Evolutionary conservation across 2,329 filamentous ascomycete genomes (phyloP).

Genomic region (Penicillium sumatraense): DNA sequence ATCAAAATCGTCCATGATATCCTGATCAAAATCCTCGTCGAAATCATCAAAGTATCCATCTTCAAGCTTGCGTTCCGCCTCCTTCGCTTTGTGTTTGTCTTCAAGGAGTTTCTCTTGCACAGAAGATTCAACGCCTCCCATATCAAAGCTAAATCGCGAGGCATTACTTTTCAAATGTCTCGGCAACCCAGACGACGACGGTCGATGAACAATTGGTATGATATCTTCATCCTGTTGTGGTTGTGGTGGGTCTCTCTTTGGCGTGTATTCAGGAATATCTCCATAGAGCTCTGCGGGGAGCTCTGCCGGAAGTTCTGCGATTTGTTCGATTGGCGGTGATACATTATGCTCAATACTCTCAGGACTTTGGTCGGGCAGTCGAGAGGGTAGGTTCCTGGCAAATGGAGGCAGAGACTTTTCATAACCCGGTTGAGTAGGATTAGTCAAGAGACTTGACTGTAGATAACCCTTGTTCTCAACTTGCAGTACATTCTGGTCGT

Average conservation of each 20-base stretch:
- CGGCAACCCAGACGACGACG: slow-evolving; percentile 42
- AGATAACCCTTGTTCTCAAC: slow-evolving; percentile 49
- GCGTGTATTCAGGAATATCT: slow-evolving; percentile 9
- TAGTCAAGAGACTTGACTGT: slow-evolving; percentile 44
- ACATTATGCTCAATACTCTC: slow-evolving; percentile 11
- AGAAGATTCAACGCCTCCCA: slow-evolving; percentile 61
- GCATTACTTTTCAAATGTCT: slow-evolving; percentile 60
- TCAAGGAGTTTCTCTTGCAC: slow-evolving; percentile 66
- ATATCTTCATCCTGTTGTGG: slow-evolving; percentile 33
- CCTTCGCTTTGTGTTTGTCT: slow-evolving; percentile 64
- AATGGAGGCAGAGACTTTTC: slow-evolving; percentile 48
- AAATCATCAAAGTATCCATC: slow-evolving; percentile 44
- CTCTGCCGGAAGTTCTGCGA: slow-evolving; percentile 11
- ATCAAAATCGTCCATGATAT: slow-evolving; percentile 49
- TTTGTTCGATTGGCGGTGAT: slow-evolving; percentile 7
- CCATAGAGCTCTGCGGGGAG: slow-evolving; percentile 9
- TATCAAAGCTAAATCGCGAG: slow-evolving; percentile 69
- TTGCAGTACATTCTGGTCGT: slow-evolving; percentile 47
- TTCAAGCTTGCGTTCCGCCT: slow-evolving; percentile 46
- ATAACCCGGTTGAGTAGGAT: slow-evolving; percentile 29
- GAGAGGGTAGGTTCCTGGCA: slow-evolving; percentile 48
- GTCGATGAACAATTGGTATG: slow-evolving; percentile 33
- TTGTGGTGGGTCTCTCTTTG: slow-evolving; percentile 8
- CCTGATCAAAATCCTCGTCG: slow-evolving; percentile 51
- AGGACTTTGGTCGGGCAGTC: slow-evolving; percentile 31